A percentile compares a stretch with the other conserved stretches of the same genome.
These are phyloP conservation scores for Chrysochromulina parva DNA, from an alignment of 78 protist species.

Conservation along the genomic window DNA sequence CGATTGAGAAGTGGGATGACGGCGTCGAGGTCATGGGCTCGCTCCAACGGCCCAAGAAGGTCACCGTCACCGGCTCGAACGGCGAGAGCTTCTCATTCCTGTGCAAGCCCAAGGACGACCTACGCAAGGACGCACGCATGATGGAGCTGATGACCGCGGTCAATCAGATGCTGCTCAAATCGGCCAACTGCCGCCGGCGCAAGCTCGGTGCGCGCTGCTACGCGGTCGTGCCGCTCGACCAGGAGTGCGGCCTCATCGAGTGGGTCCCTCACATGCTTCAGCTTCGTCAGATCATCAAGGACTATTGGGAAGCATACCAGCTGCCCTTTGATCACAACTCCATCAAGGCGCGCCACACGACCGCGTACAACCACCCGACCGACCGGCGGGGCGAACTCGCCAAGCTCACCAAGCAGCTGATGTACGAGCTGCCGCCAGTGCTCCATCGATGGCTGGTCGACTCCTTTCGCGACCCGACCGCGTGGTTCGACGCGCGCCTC, in stretches of 20 bases:
- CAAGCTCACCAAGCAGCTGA: neutral
- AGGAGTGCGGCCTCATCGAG: constrained; percentile 88
- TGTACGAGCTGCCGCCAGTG: constrained; percentile 72
- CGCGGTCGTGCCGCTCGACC: constrained; percentile 81
- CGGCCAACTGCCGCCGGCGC: constrained; percentile 69
- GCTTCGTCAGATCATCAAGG: constrained; percentile 40
- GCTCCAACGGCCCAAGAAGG: constrained; percentile 79
- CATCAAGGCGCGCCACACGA: neutral
- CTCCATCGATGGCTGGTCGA: constrained; percentile 80
- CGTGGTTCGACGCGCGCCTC: constrained; percentile 82
- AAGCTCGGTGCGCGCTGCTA: constrained; percentile 69
- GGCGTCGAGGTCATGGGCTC: constrained; percentile 69
- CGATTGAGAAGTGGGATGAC: constrained; percentile 53
- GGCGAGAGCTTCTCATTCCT: constrained; percentile 70
- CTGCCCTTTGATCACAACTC: neutral
- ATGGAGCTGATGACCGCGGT: constrained; percentile 84
- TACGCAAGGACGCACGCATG: constrained; percentile 87
- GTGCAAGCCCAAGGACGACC: constrained; percentile 93
- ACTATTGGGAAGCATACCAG: neutral
- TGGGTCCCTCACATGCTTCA: constrained; percentile 79
- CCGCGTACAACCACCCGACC: neutral
- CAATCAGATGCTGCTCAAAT: constrained; percentile 67
- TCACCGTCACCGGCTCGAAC: constrained; percentile 59
- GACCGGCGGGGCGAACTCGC: neutral
- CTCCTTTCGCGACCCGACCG: constrained; percentile 78